Base-by-base conservation (phyloP, 371 early-diverging fungal species). In the Nematocida displodere region DNA sequence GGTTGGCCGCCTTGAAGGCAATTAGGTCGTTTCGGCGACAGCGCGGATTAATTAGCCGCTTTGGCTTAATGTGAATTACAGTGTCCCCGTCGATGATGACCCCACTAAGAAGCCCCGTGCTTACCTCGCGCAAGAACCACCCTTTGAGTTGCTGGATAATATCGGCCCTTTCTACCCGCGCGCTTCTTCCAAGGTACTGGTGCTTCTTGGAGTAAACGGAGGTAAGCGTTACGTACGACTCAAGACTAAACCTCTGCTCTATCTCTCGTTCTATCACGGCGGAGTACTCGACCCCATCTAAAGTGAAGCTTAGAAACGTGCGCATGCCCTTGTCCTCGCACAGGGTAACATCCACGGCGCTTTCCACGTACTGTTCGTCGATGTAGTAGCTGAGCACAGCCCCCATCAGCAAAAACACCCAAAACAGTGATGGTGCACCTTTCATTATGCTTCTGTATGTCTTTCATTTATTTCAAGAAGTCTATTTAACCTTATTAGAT, bases 31-130 rank as follows among this genome's bases (percentile, higher is more conserved):
- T 33, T 7, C 11, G 2, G 11, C 7, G 17, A 54, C 53, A 46
- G 8, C 17, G 24, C 20, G 65, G 49, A 26, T 46, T 26, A 17
- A 52, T 13, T 40, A 52, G 36, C 28, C 37, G n/a, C 36, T 49
- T 71, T 2, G 75, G 75, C 59, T 71, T 71, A 24, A 71, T 71
- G 26, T 71, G 75, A 15, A 71, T 71, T n/a, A 71, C 61, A 37
- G 50, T 49, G n/a, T 20, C 49, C 5, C 61, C 31, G 33, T 71
- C 59, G 8, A 71, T 5, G 2, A 71, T 48, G 29, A 71, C 62
- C 7, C 75, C 75, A 33, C 75, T 71, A 3, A 71, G 40, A 15
- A 47, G 36, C 11, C 48, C 48, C 34, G 61, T 71, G 5, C 40
- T 36, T 22, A 28, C 46, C 31, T 71, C 75, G 15, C 58, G 42